Base-by-base conservation (phyloP, 495 filamentous ascomycete genomes). In the Cercophora scortea region DNA sequence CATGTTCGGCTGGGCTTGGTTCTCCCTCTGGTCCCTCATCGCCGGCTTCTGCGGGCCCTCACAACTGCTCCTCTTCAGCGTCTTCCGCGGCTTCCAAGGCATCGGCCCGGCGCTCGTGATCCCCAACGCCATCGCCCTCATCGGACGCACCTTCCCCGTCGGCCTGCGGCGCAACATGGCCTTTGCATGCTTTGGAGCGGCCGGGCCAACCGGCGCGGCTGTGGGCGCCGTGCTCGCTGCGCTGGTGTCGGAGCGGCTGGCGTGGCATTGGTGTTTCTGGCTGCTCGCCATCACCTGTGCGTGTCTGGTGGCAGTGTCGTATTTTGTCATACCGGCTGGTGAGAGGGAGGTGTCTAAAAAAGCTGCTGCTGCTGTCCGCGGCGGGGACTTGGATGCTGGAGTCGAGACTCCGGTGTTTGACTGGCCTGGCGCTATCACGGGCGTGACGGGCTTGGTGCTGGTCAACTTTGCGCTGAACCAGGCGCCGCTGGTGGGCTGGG, bases 181-280 rank as follows among this genome's bases (percentile, higher is more conserved):
- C 3, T 86, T 89, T 53, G 69, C 77, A 3, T 54, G 80, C 32
- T 87, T 88, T 52, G 84, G 83, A 3, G 82, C 79, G 1, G 66
- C 71, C 8, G 84, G 82, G 0, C 85, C 84, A 0, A 69, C 65
- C 2, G 82, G 85, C 1, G 71, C 67, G 15, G 60, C 79, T 13
- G 9, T 79, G 3, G 84, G 82, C 0, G 66, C 65, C 8, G 67
- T 77, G 0, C 77, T 84, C 48, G 60, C 71, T 0, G 64, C 70
- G 0, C 51, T 85, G 4, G 78, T 84, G 0, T 68, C 81, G 55
- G 58, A 77, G 46, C 67, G 43, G 61, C 71, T 69, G 2, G 80
- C 74, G 70, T 89, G 84, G 86, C 79, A 77, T 1, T 89, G 86
- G 86, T 68, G 75, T 0, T 86, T 77, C 58, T 87, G 76, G 74